These are phyloP conservation scores for Eucalyptus tenuipes DNA, from an alignment of 345 rosid genomes.

Conservation along the genomic window DNA sequence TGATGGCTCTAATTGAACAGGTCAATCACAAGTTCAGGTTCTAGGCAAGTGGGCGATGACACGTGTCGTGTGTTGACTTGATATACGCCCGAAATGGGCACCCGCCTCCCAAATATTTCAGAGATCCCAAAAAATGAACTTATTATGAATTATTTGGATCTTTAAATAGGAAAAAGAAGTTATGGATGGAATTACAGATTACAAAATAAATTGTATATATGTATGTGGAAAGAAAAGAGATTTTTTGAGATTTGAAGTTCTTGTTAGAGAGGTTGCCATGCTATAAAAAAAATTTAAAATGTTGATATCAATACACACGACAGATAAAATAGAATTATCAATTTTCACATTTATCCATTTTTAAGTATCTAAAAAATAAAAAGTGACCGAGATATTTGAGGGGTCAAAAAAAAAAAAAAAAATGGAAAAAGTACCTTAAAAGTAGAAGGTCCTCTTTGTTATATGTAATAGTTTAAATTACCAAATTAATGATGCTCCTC, in stretches of 20 bases:
- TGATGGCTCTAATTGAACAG: background rate
- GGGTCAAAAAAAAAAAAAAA: background rate
- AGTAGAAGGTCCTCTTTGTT: background rate
- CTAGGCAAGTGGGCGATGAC: background rate
- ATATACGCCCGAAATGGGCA: background rate
- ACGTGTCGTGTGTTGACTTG: background rate
- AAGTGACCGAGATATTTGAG: background rate
- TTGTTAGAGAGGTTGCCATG: too few species aligned
- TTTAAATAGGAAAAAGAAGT: background rate
- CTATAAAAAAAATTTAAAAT: too few species aligned
- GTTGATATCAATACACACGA: too few species aligned
- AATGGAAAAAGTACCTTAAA: background rate
- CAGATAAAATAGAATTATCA: too few species aligned
- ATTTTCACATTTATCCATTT: too few species aligned
- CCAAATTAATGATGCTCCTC: background rate
- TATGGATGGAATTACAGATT: background rate
- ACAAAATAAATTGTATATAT: background rate
- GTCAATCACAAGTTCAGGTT: background rate
- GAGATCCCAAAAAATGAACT: background rate
- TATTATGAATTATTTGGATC: background rate
- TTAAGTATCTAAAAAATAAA: too few species aligned
- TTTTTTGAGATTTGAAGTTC: background rate
- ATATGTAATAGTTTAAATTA: background rate
- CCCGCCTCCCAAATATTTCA: background rate
- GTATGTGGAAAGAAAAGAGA: background rate